Percentiles rank a stretch among this genome's conserved stretches.
phyloP scores from a whole-genome alignment of 257 asterid genomes.

The Primulina huaijiensis region DNA sequence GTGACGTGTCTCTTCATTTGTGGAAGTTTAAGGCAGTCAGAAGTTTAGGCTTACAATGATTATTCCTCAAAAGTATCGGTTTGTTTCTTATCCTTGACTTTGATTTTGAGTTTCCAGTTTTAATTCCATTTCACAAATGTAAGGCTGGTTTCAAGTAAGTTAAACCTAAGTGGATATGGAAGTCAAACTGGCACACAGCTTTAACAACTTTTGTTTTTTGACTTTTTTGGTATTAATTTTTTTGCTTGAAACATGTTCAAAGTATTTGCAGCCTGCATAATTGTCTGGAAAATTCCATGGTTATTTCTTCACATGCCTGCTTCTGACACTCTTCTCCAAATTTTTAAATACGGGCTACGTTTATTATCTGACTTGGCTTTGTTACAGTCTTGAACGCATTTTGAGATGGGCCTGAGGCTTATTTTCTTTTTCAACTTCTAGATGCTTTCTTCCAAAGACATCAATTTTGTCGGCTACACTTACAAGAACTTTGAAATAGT shows the following conservation, averaged over 20 bases:
- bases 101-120: neutral
- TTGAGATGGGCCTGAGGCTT: constrained; percentile 22
- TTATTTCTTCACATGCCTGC: constrained; percentile 3
- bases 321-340: constrained; percentile 4
- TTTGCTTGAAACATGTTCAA: constrained; percentile 8
- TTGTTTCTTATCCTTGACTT: no score
- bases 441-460: constrained; percentile 96
- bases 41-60: neutral
- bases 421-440: constrained; percentile 32
- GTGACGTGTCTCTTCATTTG: neutral
- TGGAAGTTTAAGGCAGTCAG: neutral
- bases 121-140: neutral
- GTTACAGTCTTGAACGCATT: constrained; percentile 8
- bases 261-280: neutral
- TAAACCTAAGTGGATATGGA: neutral
- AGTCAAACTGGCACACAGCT: neutral
- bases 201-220: neutral
- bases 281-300: constrained; percentile 7
- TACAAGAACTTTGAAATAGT: constrained; percentile 97
- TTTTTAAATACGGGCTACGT: constrained; percentile 2
- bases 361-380: neutral
- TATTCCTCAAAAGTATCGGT: neutral
- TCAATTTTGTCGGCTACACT: constrained; percentile 95
- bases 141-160: neutral
- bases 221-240: neutral